Evolutionary conservation across 768 basidiomycete species (phyloP).

Genomic region (Leucocoprinus leucothites): DNA sequence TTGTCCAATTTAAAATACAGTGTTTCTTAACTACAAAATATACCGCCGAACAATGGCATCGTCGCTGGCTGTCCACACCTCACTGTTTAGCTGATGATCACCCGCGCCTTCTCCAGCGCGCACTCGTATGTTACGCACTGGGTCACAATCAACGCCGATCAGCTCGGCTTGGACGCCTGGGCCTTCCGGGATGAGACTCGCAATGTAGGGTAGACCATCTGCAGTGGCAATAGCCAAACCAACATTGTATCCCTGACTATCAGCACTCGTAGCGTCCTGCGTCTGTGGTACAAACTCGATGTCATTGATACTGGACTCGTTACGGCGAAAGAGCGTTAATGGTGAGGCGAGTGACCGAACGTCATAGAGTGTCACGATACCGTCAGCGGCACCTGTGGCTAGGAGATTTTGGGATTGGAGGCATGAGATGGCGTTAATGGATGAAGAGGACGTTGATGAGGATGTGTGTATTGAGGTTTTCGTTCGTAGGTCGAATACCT

Average conservation of each 20-base stretch:
- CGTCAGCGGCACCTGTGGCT: slow-evolving; percentile 56
- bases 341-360: slow-evolving; percentile 39
- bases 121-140: slow-evolving; percentile 42
- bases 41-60: slow-evolving; percentile 48
- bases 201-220: slow-evolving; percentile 61
- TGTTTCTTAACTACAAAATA: neutral
- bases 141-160: slow-evolving; percentile 60
- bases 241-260: slow-evolving; percentile 19
- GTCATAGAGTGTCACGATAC: slow-evolving; percentile 56
- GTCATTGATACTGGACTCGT: slow-evolving; percentile 48
- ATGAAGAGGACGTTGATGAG: slow-evolving; percentile 14
- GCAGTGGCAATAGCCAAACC: slow-evolving; percentile 47
- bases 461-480: slow-evolving; percentile 27
- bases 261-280: neutral
- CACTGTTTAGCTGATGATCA: slow-evolving; percentile 21
- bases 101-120: slow-evolving; percentile 3
- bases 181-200: slow-evolving; percentile 38
- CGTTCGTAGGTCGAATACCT: slow-evolving; percentile 53
- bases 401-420: slow-evolving; percentile 38
- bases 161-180: slow-evolving; percentile 46
- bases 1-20: neutral
- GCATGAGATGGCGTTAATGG: slow-evolving; percentile 45
- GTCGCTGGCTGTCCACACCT: slow-evolving; percentile 59
- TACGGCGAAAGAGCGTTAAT: slow-evolving; percentile 41
- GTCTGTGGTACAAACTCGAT: slow-evolving; percentile 31